These are phyloP conservation scores for Hyphopichia pseudoburtonii DNA, from an alignment of 1,139 yeast species.

Conservation along the genomic window DNA sequence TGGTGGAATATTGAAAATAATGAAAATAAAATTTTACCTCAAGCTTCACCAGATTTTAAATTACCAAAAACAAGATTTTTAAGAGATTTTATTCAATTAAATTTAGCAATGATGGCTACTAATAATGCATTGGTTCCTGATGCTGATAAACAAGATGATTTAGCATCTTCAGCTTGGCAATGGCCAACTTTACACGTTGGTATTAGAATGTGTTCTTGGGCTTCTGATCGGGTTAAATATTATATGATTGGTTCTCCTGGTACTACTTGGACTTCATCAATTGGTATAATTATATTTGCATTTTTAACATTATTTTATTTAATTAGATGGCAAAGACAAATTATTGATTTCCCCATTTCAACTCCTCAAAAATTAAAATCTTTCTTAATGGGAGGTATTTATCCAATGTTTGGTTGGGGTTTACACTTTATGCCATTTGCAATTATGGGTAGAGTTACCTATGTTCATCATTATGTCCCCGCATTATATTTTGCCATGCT, in stretches of 20 bases:
- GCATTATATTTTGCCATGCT: slow-evolving; percentile 94
- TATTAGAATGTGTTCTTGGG: slow-evolving; percentile 96
- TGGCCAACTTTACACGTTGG: slow-evolving; percentile 96
- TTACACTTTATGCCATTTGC: slow-evolving; percentile 89
- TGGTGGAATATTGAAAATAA: slow-evolving; percentile 98
- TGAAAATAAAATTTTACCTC: slow-evolving; percentile 70
- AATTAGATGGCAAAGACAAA: slow-evolving; percentile 94
- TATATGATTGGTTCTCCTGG: slow-evolving; percentile 91
- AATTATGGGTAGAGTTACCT: slow-evolving; percentile 95
- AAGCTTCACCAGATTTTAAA: slow-evolving; percentile 67
- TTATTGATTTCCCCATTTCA: slow-evolving; percentile 57
- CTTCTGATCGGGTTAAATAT: slow-evolving; percentile 74
- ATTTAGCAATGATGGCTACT: slow-evolving; percentile 98
- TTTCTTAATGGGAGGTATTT: slow-evolving; percentile 76
- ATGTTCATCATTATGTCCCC: slow-evolving; percentile 95
- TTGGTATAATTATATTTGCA: slow-evolving; percentile 65
- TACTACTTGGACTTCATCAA: slow-evolving; percentile 89
- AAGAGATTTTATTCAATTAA: slow-evolving; percentile 87
- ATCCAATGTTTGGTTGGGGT: slow-evolving; percentile 92
- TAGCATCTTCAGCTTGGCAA: slow-evolving; percentile 95
- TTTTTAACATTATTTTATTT: slow-evolving; percentile 55
- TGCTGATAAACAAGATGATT: slow-evolving; percentile 82
- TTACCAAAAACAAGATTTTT: slow-evolving; percentile 82
- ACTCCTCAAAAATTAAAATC: slow-evolving; percentile 29
- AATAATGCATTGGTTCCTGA: slow-evolving; percentile 96